These are phyloP conservation scores for Tuctoria greenei DNA, from an alignment of 176 grass and related monocot genomes.

Conservation along the genomic window DNA sequence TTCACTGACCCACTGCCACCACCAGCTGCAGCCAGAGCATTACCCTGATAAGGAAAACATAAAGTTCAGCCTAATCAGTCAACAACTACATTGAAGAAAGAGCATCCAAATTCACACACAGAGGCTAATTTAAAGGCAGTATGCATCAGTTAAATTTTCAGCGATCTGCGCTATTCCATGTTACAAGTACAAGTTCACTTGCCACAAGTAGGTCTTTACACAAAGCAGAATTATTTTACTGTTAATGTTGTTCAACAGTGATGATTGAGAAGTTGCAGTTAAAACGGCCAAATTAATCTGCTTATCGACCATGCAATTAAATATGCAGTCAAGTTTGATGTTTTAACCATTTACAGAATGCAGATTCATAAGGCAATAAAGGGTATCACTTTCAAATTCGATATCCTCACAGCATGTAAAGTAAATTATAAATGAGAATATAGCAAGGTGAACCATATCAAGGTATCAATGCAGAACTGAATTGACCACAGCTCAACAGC, in stretches of 20 bases:
- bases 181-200: neutral
- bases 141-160: neutral
- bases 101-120: neutral
- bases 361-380: neutral
- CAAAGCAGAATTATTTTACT: neutral
- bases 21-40: conserved; percentile 81
- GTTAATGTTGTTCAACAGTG: neutral
- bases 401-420: neutral
- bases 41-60: conserved; percentile 46
- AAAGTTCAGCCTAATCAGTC: neutral
- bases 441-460: neutral
- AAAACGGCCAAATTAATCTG: neutral
- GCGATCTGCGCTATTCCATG: neutral
- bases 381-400: neutral
- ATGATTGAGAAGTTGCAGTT: neutral
- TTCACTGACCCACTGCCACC: conserved; percentile 84
- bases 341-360: neutral
- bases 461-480: neutral
- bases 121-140: neutral
- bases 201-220: neutral
- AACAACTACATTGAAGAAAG: neutral
- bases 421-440: neutral
- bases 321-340: neutral
- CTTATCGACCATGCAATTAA: neutral
- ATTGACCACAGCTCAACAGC: neutral